Conservation (phyloP, 805 yeast genomes). For the Ogataea ganodermae region DNA sequence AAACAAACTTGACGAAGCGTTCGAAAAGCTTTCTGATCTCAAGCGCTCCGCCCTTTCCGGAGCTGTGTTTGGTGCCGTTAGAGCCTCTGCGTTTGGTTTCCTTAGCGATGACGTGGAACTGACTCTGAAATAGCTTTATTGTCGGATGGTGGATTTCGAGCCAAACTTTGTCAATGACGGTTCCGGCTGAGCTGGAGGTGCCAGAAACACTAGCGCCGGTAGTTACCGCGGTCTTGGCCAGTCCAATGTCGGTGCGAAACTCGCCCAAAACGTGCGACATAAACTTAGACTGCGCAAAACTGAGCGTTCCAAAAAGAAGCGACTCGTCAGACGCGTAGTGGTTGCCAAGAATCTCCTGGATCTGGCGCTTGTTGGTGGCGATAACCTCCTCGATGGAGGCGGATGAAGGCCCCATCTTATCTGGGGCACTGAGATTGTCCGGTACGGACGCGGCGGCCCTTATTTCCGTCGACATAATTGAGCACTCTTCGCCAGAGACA, state of each 20-base stretch:
- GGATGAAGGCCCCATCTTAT: neutral
- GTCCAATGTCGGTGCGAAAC: constrained; percentile 21
- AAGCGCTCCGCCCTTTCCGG: constrained; percentile 33
- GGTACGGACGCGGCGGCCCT: constrained; percentile 6
- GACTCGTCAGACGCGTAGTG: constrained; percentile 41
- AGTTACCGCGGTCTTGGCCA: no score
- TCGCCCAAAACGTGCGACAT: constrained; percentile 43
- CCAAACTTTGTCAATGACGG: constrained; percentile 58
- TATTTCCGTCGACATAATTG: neutral
- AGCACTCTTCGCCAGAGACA: neutral
- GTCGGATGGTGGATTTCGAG: constrained; percentile 63
- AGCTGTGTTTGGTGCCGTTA: constrained; percentile 13
- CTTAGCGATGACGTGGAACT: constrained; percentile 29
- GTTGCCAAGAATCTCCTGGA: constrained; percentile 33
- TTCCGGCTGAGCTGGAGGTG: constrained; percentile 14
- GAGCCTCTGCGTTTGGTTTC: constrained; percentile 23
- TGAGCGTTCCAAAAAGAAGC: constrained; percentile 49
- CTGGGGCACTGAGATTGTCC: neutral
- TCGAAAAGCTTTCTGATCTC: constrained; percentile 60
- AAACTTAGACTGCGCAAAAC: constrained; percentile 50
- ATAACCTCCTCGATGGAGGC: constrained; percentile 26
- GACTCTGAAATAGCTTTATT: constrained; percentile 54
- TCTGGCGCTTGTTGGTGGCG: constrained; percentile 29
- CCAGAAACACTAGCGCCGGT: no score
- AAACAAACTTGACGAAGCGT: constrained; percentile 49